phyloP scores from a whole-genome alignment of 805 yeast genomes.

The Metschnikowia similis region DNA sequence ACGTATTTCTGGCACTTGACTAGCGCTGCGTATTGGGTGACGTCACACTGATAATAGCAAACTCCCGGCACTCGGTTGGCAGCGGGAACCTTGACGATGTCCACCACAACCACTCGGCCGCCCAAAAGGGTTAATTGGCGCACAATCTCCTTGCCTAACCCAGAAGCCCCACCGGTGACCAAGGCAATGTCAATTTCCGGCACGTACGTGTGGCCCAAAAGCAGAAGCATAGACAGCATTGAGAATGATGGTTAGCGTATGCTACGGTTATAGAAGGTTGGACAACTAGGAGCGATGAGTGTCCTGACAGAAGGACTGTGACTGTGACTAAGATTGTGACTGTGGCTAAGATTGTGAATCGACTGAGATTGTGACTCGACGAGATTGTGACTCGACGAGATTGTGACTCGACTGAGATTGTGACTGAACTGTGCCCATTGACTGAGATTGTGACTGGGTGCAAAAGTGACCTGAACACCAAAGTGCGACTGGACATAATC shows the following conservation, averaged over 20 bases:
- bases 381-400: too few species aligned
- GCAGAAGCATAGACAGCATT: neutral
- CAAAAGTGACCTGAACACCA: too few species aligned
- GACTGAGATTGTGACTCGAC: too few species aligned
- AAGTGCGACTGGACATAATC: too few species aligned
- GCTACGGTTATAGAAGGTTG: neutral
- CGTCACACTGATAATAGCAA: conserved; percentile 64
- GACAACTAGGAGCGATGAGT: neutral
- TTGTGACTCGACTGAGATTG: too few species aligned
- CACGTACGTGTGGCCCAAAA: conserved; percentile 52
- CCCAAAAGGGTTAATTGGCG: conserved; percentile 37
- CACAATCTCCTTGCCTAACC: conserved; percentile 70
- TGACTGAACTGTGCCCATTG: too few species aligned
- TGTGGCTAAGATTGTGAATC: too few species aligned
- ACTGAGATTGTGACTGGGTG: too few species aligned
- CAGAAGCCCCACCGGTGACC: conserved; percentile 81
- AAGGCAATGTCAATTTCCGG: conserved; percentile 57
- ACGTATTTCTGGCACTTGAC: conserved; percentile 37
- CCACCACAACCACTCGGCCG: conserved; percentile 62
- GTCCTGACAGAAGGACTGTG: neutral
- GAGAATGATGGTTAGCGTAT: neutral
- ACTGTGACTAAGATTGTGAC: too few species aligned
- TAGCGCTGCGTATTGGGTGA: conserved; percentile 50
- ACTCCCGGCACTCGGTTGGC: conserved; percentile 38
- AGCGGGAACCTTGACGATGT: conserved; percentile 42